phyloP scores from a whole-genome alignment of 495 filamentous ascomycete genomes.

The Podospora appendiculata region DNA sequence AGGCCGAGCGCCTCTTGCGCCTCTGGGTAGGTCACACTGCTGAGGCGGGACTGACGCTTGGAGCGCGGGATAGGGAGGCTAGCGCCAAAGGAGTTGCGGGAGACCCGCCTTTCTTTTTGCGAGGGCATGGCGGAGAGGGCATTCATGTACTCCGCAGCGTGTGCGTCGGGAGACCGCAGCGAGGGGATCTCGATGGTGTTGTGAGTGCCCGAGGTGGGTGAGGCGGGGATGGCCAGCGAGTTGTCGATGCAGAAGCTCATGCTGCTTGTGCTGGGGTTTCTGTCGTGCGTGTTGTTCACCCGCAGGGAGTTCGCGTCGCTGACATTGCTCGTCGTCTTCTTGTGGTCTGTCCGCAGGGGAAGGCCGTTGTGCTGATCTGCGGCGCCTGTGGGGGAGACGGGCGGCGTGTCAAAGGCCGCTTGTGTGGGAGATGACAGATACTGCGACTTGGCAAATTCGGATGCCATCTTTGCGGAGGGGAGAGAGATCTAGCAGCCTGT shows the following conservation, averaged over 20 bases:
- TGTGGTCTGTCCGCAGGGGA: not conserved
- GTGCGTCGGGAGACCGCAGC: slow-evolving; percentile 58
- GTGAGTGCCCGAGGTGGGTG: slow-evolving; percentile 8
- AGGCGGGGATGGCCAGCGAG: slow-evolving; percentile 10
- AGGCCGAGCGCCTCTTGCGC: slow-evolving; percentile 26
- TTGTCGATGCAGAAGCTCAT: not conserved
- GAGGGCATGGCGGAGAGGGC: slow-evolving; percentile 60
- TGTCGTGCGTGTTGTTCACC: not conserved
- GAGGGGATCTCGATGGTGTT: slow-evolving; percentile 66
- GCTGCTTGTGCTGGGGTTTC: not conserved
- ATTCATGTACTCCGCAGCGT: slow-evolving; percentile 67
- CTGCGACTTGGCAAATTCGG: too few species aligned
- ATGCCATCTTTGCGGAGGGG: too few species aligned
- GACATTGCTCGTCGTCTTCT: not conserved
- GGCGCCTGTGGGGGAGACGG: too few species aligned
- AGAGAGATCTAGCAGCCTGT: too few species aligned
- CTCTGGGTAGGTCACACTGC: slow-evolving; percentile 36
- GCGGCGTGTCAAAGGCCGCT: too few species aligned
- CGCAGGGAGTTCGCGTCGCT: not conserved
- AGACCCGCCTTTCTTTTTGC: slow-evolving; percentile 56
- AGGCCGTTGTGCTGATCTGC: too few species aligned
- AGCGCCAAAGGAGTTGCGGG: slow-evolving; percentile 73
- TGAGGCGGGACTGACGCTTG: slow-evolving; percentile 60
- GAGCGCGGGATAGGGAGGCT: slow-evolving; percentile 69
- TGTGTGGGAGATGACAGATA: too few species aligned